Base-by-base conservation (phyloP, 176 grass and related monocot genomes). In the Carex parvula region DNA sequence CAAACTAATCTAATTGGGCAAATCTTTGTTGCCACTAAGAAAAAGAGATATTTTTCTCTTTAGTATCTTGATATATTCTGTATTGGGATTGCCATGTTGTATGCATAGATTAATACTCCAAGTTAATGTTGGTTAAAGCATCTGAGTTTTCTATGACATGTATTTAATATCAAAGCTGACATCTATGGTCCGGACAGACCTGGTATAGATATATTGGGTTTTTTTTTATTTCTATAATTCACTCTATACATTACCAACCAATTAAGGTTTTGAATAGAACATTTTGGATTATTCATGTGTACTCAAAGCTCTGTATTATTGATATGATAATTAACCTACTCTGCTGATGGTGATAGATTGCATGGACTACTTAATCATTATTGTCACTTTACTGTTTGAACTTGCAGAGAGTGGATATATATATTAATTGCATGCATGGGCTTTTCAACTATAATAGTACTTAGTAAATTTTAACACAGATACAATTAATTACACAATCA, bases 1-100 rank as follows among this genome's bases (percentile, higher is more conserved):
- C 79, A 81, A 81, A 65, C 30, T 50, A 55, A 62, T 81, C 79
- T 48, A 81, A 82, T 82, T 82, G 41, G 80, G 60, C 18, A 82
- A 67, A 44, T 52, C 11, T 67, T 82, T 64, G 20, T 76, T 30
- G 72, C 3, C 48, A 76, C 22, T 17, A 82, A 46, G 20, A 46
- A 66, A 41, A 48, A 82, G 20, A 17, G 80, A 52, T n/a, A 22
- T 68, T 57, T 17, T 44, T 11, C 44, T 48, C 46, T 48, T 48
- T 48, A 48, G 1, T 48, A 48, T 48, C 46, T 50, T 10, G 9
- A 50, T 50, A 50, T 50, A 74, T 74, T 39, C 32, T 39, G 32
- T 2, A 0, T 32, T 30, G 62, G 11, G 11, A 29, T 64, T 64
- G 22, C 62, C 62, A 30, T 64, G 62, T 9, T 29, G 62, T 64